Evolutionary conservation across 306 rosid genomes (phyloP).

Genomic region (Styphnolobium japonicum): DNA sequence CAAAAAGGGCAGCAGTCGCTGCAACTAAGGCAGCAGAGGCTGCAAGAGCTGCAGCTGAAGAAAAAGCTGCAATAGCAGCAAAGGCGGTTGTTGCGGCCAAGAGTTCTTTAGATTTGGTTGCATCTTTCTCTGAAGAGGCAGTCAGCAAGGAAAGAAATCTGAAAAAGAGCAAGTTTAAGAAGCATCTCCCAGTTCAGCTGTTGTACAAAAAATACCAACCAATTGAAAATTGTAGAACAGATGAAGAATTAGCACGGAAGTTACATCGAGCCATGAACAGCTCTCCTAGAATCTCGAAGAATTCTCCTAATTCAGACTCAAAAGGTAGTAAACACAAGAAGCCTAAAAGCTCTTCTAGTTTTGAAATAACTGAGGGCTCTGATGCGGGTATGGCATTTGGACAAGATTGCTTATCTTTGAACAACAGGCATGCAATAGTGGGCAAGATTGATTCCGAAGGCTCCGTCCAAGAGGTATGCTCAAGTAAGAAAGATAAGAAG

Average conservation of each 20-base stretch:
- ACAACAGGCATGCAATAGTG: conserved; percentile 49
- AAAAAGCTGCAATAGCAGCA: conserved; percentile 80
- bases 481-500: conserved; percentile 57
- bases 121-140: conserved; percentile 73
- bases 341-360: conserved; percentile 59
- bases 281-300: conserved; percentile 82
- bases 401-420: conserved; percentile 45
- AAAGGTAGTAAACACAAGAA: conserved; percentile 68
- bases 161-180: conserved; percentile 80
- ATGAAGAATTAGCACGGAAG: conserved; percentile 87
- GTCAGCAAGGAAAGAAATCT: conserved; percentile 52
- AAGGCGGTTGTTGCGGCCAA: conserved; percentile 86
- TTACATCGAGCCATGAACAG: conserved; percentile 90
- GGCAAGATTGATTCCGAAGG: conserved; percentile 53
- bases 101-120: conserved; percentile 84
- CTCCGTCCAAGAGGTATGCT: conserved; percentile 50
- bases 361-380: conserved; percentile 51
- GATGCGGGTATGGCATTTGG: conserved; percentile 43
- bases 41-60: conserved; percentile 83
- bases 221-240: conserved; percentile 67
- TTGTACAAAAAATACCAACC: conserved; percentile 88
- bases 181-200: conserved; percentile 91
- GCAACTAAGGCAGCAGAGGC: conserved; percentile 74
- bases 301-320: conserved; percentile 59
- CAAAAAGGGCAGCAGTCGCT: conserved; percentile 56